Percentiles rank a stretch among this genome's conserved stretches.
phyloP scores from a whole-genome alignment of 495 filamentous ascomycete genomes.

The Daldinia loculata region DNA sequence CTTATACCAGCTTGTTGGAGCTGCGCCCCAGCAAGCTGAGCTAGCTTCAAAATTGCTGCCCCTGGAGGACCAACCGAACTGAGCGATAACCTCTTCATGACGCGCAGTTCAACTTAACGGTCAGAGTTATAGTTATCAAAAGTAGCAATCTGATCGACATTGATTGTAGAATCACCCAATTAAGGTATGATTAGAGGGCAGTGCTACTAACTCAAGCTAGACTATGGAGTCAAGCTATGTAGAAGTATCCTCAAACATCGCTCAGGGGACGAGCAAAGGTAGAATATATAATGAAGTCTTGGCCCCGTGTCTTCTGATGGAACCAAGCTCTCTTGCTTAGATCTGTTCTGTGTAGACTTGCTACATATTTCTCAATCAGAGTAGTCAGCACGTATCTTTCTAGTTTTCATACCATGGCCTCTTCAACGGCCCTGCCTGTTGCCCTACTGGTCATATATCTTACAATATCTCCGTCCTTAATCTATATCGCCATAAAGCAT shows the following conservation, averaged over 20 bases:
- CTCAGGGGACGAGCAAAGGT: neutral
- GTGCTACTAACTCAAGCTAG: conserved; percentile 7
- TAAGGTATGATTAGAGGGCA: conserved; percentile 10
- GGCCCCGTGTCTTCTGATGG: neutral
- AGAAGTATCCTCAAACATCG: neutral
- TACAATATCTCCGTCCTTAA: conserved; percentile 41
- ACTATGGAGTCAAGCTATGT: neutral
- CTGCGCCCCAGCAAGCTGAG: conserved; percentile 12
- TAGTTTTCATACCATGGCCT: conserved; percentile 15
- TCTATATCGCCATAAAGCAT: conserved; percentile 49
- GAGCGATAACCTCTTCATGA: conserved; percentile 1
- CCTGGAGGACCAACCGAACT: neutral
- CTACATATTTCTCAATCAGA: neutral
- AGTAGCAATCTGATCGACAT: neutral
- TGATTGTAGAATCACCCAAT: neutral
- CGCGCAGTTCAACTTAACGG: neutral
- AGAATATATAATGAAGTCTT: conserved; percentile 21
- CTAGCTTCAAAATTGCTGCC: conserved; percentile 2
- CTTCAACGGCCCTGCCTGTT: conserved; percentile 40
- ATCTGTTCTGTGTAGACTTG: neutral
- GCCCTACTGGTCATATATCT: conserved; percentile 52
- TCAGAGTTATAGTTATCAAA: neutral
- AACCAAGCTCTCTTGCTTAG: neutral
- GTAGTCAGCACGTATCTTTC: neutral
- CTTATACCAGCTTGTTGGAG: conserved; percentile 12